Percentiles rank a stretch among this genome's conserved stretches.
phyloP scores from a whole-genome alignment of 164 flowering plant species.

The Kalanchoe fedtschenkoi region DNA sequence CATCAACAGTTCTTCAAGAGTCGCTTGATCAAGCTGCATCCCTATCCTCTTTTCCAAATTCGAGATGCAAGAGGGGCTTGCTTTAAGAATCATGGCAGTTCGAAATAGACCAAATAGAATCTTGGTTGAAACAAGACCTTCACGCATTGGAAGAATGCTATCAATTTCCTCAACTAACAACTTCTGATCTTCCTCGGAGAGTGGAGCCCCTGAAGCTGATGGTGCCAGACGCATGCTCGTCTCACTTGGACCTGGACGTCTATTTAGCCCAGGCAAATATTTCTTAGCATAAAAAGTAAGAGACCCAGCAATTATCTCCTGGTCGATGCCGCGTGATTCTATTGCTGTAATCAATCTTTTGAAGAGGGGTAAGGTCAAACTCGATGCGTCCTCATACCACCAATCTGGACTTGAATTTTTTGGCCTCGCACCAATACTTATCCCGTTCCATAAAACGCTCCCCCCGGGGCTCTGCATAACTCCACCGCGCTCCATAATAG shows the following conservation, averaged over 20 bases:
- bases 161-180: slow-evolving; percentile 67
- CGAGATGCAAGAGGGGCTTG: slow-evolving; percentile 50
- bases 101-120: slow-evolving; percentile 65
- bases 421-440: slow-evolving; percentile 83
- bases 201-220: slow-evolving; percentile 21
- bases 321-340: slow-evolving; percentile 69
- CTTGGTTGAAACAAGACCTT: slow-evolving; percentile 63
- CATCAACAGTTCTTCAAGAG: slow-evolving; percentile 80
- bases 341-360: slow-evolving; percentile 62
- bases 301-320: slow-evolving; percentile 69
- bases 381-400: slow-evolving; percentile 91
- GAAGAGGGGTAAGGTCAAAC: slow-evolving; percentile 58
- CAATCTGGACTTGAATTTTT: slow-evolving; percentile 64
- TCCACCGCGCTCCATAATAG: slow-evolving; percentile 62
- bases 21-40: slow-evolving; percentile 82
- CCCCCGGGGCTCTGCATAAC: slow-evolving; percentile 95
- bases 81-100: slow-evolving; percentile 71
- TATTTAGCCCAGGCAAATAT: slow-evolving; percentile 68
- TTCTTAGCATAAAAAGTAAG: slow-evolving; percentile 55
- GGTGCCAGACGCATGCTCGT: slow-evolving; percentile 32
- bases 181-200: slow-evolving; percentile 75
- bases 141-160: slow-evolving; percentile 56
- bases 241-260: slow-evolving; percentile 47
- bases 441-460: slow-evolving; percentile 89
- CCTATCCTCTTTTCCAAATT: slow-evolving; percentile 76